Base-by-base conservation (phyloP, 2,329 filamentous ascomycete genomes). In the Albophoma yamanashiensis region DNA sequence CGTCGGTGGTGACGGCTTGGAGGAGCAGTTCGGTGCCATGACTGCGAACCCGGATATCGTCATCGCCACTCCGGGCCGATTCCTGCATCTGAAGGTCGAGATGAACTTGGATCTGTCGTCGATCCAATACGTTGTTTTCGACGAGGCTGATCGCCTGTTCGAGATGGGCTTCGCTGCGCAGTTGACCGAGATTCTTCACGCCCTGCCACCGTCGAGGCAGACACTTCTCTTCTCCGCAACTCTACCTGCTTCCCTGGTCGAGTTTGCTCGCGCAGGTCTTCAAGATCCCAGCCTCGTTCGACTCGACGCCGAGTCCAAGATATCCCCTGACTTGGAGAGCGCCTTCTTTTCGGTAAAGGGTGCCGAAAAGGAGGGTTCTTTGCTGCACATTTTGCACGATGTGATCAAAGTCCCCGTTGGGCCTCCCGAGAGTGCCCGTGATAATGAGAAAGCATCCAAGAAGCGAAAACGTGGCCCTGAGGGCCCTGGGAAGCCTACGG, bases 91-190 rank as follows among this genome's bases (percentile, higher is more conserved):
- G 64, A 95, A 97, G 75, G 93, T 97, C 25, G 94, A 99, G 71
- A 99, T 99, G 95, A 81, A 82, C 12, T 75, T 99, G 58, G 91
- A 97, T 69, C 77, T 99, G n/a, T 91, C 88, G 0, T 96, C 91
- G 4, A 88, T 99, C 62, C 84, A 86, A 66, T 99, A 99, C 69
- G 91, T 96, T 31, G 94, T 99, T 11, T 99, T 99, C 64, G 94
- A 99, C 71, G 94, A 99, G 74, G 94, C 94, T 1, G 94, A 99
- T 79, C 85, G 94, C 59, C 79, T 99, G 25, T 99, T 99, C 74
- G 94, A 99, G 71, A 97, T 99, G 93, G 95, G 94, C 67, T 99
- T 99, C 71, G 92, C 92, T 5, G 87, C 90, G 4, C 94, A 99
- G 70, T 79, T 99, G 66, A 89, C 89, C 1, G 94, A 99, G 71